Percentiles rank a stretch among this genome's conserved stretches.
These are phyloP conservation scores for Candida parachauliodes DNA, from an alignment of 805 yeast genomes.

Conservation along the genomic window DNA sequence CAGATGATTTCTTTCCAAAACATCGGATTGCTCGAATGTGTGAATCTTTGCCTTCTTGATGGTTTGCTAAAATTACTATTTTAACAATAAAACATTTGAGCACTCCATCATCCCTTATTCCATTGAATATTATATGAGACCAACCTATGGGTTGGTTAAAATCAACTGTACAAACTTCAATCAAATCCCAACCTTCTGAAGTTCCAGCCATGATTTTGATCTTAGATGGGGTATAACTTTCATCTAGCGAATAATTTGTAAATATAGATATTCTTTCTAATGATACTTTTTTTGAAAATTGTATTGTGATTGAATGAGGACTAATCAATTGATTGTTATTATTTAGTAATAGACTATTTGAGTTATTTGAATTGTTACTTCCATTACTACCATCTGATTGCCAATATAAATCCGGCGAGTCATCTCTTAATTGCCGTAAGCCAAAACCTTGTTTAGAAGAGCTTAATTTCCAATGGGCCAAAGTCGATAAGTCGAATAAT, in stretches of 20 bases:
- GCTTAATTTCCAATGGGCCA: constrained; percentile 83
- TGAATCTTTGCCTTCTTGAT: constrained; percentile 94
- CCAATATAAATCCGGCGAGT: constrained; percentile 76
- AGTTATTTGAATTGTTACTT: constrained; percentile 57
- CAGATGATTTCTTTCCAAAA: constrained; percentile 35
- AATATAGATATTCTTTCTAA: constrained; percentile 67
- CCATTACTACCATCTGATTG: constrained; percentile 80
- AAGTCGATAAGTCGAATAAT: constrained; percentile 68
- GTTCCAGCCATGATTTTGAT: constrained; percentile 68
- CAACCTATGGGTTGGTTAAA: constrained; percentile 74
- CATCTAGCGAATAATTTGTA: constrained; percentile 70
- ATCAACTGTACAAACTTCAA: constrained; percentile 58
- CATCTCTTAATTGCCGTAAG: constrained; percentile 66
- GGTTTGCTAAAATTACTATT: constrained; percentile 66
- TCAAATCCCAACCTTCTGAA: constrained; percentile 68
- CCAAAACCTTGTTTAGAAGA: constrained; percentile 73
- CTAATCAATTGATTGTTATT: constrained; percentile 41
- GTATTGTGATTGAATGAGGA: constrained; percentile 80
- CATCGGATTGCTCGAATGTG: constrained; percentile 74
- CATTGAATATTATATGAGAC: constrained; percentile 61
- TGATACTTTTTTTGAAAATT: constrained; percentile 72
- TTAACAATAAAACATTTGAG: constrained; percentile 66
- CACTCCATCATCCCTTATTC: constrained; percentile 50
- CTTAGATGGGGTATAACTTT: constrained; percentile 85
- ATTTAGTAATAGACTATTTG: constrained; percentile 76